Conservation (phyloP, 2,329 filamentous ascomycete species). For the Teratosphaeria gauchensis region DNA sequence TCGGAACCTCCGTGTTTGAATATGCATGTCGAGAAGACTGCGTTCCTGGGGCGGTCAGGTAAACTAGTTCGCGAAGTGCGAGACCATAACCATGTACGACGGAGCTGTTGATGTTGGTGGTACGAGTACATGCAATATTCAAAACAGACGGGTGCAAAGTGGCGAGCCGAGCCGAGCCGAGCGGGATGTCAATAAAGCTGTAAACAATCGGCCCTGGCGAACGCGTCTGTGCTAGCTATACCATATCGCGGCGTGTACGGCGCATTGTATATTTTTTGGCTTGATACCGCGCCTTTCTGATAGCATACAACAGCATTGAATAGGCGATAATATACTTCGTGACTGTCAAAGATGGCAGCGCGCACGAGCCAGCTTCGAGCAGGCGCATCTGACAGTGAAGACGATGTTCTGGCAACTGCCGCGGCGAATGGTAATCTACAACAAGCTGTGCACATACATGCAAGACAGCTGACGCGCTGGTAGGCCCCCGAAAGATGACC, state of each 20-base stretch:
- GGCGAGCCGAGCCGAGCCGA: not conserved
- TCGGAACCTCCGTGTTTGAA: no score
- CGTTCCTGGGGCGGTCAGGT: no score
- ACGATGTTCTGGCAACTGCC: slow-evolving; percentile 12
- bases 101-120: not conserved
- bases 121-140: not conserved
- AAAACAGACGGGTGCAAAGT: not conserved
- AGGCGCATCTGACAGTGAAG: slow-evolving; percentile 15
- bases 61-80: no score
- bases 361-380: slow-evolving; percentile 4
- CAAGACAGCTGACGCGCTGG: not conserved
- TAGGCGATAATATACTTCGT: not conserved
- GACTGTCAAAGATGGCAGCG: not conserved
- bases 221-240: not conserved
- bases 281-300: not conserved
- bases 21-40: no score
- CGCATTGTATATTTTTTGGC: not conserved
- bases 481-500: slow-evolving; percentile 5
- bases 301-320: not conserved
- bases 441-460: not conserved
- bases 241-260: not conserved
- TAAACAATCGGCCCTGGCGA: not conserved
- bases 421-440: slow-evolving; percentile 5
- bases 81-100: no score
- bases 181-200: not conserved